These are phyloP conservation scores for Eimeria maxima DNA, from an alignment of 169 alveolate genomes.

Conservation along the genomic window DNA sequence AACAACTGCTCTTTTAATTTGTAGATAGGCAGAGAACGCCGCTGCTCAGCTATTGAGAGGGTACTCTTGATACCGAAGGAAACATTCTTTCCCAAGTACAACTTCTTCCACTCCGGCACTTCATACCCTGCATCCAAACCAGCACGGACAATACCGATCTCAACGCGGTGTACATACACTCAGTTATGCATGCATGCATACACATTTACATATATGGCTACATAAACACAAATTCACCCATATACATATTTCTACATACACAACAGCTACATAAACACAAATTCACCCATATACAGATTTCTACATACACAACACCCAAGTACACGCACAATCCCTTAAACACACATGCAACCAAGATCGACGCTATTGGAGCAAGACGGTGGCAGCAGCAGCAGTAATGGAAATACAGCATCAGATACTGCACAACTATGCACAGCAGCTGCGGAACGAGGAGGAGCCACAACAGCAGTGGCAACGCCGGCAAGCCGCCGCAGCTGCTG, in stretches of 20 bases:
- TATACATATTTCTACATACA: neutral
- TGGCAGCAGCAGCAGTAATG: neutral
- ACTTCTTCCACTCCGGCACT: slow-evolving; percentile 96
- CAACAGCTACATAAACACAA: neutral
- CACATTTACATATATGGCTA: no score
- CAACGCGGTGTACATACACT: slow-evolving; percentile 73
- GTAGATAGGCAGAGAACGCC: slow-evolving; percentile 98
- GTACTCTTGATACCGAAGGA: slow-evolving; percentile 89
- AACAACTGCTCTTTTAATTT: slow-evolving; percentile 95
- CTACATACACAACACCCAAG: neutral
- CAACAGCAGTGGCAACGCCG: neutral
- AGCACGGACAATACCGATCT: no score
- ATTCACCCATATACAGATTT: neutral
- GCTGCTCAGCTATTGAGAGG: slow-evolving; percentile 93
- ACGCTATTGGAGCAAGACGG: neutral
- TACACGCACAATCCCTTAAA: neutral
- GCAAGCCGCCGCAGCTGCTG: neutral
- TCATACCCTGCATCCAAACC: slow-evolving; percentile 87
- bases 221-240: no score
- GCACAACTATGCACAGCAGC: no score
- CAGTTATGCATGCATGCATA: no score
- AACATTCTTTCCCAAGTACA: slow-evolving; percentile 89
- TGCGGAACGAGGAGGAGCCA: no score
- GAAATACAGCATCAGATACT: no score
- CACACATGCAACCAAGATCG: neutral